Base-by-base conservation (phyloP, 1,284 basidiomycete genomes). In the Dichomitus squalens region DNA sequence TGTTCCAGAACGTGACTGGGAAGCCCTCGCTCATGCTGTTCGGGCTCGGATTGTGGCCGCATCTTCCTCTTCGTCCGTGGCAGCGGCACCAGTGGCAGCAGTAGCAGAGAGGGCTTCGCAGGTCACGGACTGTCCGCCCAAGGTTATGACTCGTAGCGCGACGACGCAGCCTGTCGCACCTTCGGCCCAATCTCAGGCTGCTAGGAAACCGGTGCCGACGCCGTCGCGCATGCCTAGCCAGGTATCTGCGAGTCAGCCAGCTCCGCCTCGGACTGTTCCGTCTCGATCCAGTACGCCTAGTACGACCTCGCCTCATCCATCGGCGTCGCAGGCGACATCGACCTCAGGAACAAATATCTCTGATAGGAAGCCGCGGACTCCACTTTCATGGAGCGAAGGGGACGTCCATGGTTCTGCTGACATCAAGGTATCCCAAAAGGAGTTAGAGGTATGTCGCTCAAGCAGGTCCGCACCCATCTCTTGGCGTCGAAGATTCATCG, bases 1-100 rank as follows among this genome's bases (percentile, higher is more conserved):
- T 11, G 53, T 73, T 1, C 65, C 68, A 7, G 88, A 90, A 38
- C 74, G 76, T 33, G 79, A 90, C 60, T 92, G 88, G 88, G 73
- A 68, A 1, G 57, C 58, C 34, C 58, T 69, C 18, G 52, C 53
- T 14, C 44, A 31, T 12, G 39, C 49, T 40, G 38, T 44, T 27
- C 48, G 20, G 1, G 52, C 49, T 23, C 60, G 57, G n/a, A 59
- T 55, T 7, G 29, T 36, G 2, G 18, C 53, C 14, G 18, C 23
- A 4, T 4, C 40, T 21, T 29, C 21, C 11, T 21, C 33, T 27
- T 27, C 25, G 4, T 18, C 48, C 25, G 16, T n/a, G n/a, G n/a
- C n/a, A n/a, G n/a, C n/a, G n/a, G n/a, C n/a, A n/a, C n/a, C n/a
- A n/a, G n/a, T n/a, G n/a, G n/a, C 44, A 33, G 14, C 9, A 25